A percentile compares a stretch with the other conserved stretches of the same genome.
Conservation (phyloP, 805 yeast species). For the Myxozyma melibiosi region DNA sequence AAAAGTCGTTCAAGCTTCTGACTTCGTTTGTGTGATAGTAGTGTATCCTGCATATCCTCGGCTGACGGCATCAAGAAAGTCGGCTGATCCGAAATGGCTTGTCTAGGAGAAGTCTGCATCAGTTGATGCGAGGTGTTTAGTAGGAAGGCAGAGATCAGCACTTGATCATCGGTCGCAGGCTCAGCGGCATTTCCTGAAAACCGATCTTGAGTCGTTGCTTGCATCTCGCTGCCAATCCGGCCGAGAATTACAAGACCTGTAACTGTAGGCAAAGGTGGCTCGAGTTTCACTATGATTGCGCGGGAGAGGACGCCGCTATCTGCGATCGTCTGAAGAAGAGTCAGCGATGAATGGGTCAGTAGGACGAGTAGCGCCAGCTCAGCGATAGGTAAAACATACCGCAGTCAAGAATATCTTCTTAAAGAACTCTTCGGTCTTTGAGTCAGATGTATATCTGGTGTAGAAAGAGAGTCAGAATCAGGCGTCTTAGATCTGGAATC, state of each 20-base stretch:
- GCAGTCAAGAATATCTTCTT: slow-evolving; percentile 5
- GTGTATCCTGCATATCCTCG: slow-evolving; percentile 17
- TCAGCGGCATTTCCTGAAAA: background rate
- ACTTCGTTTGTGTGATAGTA: slow-evolving; percentile 12
- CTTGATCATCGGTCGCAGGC: background rate
- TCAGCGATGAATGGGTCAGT: too few relatives aligned
- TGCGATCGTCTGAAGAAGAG: background rate
- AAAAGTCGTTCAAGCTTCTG: slow-evolving; percentile 13
- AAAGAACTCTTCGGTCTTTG: slow-evolving; percentile 13
- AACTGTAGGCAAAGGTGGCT: slow-evolving; percentile 1
- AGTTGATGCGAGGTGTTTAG: background rate
- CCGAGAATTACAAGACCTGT: slow-evolving; percentile 8
- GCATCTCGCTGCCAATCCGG: background rate
- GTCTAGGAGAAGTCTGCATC: background rate
- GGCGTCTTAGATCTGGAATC: too few relatives aligned
- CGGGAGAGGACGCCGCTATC: slow-evolving; percentile 6
- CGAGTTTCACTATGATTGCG: slow-evolving; percentile 7
- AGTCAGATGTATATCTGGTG: slow-evolving; percentile 11
- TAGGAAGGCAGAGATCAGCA: background rate
- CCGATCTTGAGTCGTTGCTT: background rate
- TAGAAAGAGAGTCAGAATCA: too few relatives aligned
- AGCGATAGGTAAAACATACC: too few relatives aligned
- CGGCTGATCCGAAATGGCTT: background rate
- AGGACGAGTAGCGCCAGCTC: too few relatives aligned
- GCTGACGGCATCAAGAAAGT: slow-evolving; percentile 20